Evolutionary conservation across 2,329 filamentous ascomycete species (phyloP).

Genomic region (Metarhizium guizhouense): DNA sequence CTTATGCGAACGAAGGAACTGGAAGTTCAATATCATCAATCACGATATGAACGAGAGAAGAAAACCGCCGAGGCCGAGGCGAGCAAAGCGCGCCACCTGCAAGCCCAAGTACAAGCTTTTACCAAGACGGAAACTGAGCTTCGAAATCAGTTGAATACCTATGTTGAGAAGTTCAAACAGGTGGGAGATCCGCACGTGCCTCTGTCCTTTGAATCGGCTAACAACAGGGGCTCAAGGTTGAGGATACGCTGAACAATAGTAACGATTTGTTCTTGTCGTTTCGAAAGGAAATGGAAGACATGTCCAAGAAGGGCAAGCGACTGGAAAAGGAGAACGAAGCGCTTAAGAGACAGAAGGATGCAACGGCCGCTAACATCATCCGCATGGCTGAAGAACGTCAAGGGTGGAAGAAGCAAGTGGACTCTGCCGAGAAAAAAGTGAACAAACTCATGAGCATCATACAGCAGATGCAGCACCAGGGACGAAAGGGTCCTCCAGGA

Average conservation of each 20-base stretch:
- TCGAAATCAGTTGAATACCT: constrained; percentile 91
- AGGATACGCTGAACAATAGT: constrained; percentile 96
- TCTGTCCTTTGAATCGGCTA: background rate
- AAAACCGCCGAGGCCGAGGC: constrained; percentile 79
- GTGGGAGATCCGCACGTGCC: constrained; percentile 39
- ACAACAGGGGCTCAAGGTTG: constrained; percentile 54
- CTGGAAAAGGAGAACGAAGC: constrained; percentile 93
- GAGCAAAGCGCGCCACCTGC: constrained; percentile 73
- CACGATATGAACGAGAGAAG: constrained; percentile 81
- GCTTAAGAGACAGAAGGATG: constrained; percentile 85
- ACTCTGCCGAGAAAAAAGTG: constrained; percentile 57
- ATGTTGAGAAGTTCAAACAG: constrained; percentile 99
- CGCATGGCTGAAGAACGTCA: constrained; percentile 96
- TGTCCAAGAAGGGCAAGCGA: constrained; percentile 97
- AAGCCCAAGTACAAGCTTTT: constrained; percentile 86
- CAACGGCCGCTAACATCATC: constrained; percentile 88
- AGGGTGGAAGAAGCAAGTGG: constrained; percentile 61
- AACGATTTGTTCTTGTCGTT: constrained; percentile 97
- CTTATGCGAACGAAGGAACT: constrained; percentile 90
- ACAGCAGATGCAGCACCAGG: constrained; percentile 92
- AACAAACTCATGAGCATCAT: constrained; percentile 91
- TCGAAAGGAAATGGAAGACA: constrained; percentile 98
- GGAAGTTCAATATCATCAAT: constrained; percentile 86
- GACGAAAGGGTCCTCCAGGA: constrained; percentile 64
- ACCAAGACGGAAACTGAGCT: constrained; percentile 93